Conservation (phyloP, 768 basidiomycete species). For the Pleurotus salmoneostramineus region DNA sequence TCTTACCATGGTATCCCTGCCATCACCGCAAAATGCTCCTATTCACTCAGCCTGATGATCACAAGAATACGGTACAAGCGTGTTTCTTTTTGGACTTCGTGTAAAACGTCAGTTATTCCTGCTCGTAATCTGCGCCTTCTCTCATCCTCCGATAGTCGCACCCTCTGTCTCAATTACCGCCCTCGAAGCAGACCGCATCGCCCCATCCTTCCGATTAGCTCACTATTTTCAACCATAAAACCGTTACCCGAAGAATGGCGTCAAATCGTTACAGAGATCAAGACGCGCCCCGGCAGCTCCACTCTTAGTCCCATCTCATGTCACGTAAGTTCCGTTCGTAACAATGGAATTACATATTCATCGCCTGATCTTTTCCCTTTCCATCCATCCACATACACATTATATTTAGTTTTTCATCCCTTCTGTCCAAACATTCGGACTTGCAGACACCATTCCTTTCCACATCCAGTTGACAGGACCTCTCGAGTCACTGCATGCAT, state of each 20-base stretch:
- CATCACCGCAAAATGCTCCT: background rate
- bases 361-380: background rate
- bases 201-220: conserved; percentile 43
- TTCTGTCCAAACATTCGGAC: conserved; percentile 45
- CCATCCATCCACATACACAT: background rate
- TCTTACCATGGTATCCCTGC: conserved; percentile 23
- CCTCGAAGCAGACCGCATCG: conserved; percentile 52
- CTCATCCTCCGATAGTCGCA: conserved; percentile 30
- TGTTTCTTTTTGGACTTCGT: conserved; percentile 7
- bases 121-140: background rate
- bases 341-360: background rate
- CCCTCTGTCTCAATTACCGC: conserved; percentile 43
- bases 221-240: conserved; percentile 59
- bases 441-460: conserved; percentile 58
- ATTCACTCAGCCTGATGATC: conserved; percentile 5
- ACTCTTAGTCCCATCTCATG: conserved; percentile 37
- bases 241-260: conserved; percentile 64
- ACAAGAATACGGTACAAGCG: conserved; percentile 7
- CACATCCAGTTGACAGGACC: conserved; percentile 58
- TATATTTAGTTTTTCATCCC: conserved; percentile 55
- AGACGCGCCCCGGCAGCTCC: conserved; percentile 26
- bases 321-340: conserved; percentile 37
- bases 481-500: conserved; percentile 39
- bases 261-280: conserved; percentile 41
- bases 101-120: conserved; percentile 1